A percentile compares a stretch with the other conserved stretches of the same genome.
Evolutionary conservation across 306 rosid species (phyloP).

Genomic region (Glycine latifolia): DNA sequence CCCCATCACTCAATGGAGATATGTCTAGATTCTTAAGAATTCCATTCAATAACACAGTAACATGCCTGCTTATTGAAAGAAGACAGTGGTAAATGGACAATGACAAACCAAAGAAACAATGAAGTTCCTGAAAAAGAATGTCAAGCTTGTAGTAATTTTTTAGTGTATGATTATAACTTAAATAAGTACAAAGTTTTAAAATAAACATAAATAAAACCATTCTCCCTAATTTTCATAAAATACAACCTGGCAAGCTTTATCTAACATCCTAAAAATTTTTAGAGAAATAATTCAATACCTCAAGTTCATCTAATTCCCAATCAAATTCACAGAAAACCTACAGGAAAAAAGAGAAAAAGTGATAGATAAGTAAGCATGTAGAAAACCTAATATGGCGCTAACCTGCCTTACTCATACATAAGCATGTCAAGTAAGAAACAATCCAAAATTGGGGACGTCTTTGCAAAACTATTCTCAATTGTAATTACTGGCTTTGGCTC

Average conservation of each 20-base stretch:
- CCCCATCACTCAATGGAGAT: neutral
- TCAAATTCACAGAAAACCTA: conserved; percentile 79
- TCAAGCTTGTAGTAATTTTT: neutral
- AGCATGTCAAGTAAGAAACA: neutral
- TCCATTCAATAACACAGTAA: conserved; percentile 1
- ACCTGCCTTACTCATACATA: neutral
- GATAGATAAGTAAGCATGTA: conserved; percentile 6
- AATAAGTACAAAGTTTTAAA: neutral
- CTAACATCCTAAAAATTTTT: conserved; percentile 3
- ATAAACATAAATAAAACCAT: neutral
- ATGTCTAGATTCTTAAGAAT: neutral
- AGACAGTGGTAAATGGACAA: neutral
- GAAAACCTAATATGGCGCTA: neutral
- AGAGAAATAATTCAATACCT: conserved; percentile 56
- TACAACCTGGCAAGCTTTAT: conserved; percentile 16
- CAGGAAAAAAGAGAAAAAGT: conserved; percentile 25
- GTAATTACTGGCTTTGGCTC: conserved; percentile 70
- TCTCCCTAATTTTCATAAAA: neutral
- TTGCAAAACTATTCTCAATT: conserved; percentile 6
- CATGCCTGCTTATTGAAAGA: neutral
- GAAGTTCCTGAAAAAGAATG: too few species aligned
- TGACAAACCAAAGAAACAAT: conserved; percentile 1
- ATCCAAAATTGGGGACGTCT: neutral
- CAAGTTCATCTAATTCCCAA: conserved; percentile 83
- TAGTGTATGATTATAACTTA: neutral